These are phyloP conservation scores for Tausonia pullulans DNA, from an alignment of 1,284 basidiomycete species.

Conservation along the genomic window DNA sequence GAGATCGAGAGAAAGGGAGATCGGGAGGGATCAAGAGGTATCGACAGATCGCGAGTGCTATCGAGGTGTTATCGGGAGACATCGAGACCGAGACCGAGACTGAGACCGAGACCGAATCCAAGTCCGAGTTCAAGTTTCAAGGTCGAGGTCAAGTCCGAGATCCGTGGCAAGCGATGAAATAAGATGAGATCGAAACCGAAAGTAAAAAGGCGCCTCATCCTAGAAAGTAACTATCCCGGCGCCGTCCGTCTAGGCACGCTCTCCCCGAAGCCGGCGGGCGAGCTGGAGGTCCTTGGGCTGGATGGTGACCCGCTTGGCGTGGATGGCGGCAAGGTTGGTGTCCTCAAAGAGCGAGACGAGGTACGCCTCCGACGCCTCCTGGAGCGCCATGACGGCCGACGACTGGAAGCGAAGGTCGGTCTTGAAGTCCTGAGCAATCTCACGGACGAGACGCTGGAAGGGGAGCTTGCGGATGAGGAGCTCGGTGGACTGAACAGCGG, in stretches of 20 bases:
- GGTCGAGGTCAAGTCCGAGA: no score
- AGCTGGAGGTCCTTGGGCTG: constrained; percentile 69
- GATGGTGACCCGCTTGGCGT: constrained; percentile 64
- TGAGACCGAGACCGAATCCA: no score
- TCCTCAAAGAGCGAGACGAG: constrained; percentile 70
- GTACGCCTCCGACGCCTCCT: constrained; percentile 85
- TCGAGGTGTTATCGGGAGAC: no score
- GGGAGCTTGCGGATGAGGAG: constrained; percentile 43
- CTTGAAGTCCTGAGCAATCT: constrained; percentile 84
- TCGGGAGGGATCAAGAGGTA: constrained; percentile 6
- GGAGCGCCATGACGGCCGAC: constrained; percentile 55
- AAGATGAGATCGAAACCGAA: no score
- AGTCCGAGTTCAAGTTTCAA: no score
- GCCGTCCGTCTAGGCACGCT: no score
- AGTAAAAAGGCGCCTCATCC: constrained; percentile 9
- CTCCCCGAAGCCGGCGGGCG: constrained; percentile 64
- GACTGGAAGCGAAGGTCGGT: constrained; percentile 58
- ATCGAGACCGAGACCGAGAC: no score
- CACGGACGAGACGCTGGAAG: constrained; percentile 51
- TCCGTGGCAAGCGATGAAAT: no score
- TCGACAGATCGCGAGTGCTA: no score
- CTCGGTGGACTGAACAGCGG: constrained; percentile 33
- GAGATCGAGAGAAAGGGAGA: constrained; percentile 6
- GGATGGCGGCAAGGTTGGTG: constrained; percentile 84
- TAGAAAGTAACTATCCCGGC: no score